phyloP scores from a whole-genome alignment of 345 rosid species.

The Gossypium sturtianum region DNA sequence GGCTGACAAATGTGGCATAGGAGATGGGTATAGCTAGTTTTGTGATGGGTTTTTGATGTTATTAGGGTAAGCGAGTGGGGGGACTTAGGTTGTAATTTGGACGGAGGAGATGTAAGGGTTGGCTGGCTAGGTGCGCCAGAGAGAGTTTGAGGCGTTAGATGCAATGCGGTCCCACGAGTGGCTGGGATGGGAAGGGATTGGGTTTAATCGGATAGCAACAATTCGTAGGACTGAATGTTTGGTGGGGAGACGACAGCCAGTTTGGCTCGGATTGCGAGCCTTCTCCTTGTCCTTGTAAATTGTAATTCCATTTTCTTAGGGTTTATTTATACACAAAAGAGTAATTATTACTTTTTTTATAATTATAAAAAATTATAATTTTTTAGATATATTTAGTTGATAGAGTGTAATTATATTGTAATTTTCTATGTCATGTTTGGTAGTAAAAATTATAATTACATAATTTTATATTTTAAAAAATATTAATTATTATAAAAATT shows the following conservation, averaged over 20 bases:
- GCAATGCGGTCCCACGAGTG: conserved; percentile 1
- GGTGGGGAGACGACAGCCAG: not conserved
- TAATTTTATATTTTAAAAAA: too few species aligned
- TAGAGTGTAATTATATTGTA: too few species aligned
- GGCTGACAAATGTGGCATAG: not conserved
- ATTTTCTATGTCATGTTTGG: too few species aligned
- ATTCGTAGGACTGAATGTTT: not conserved
- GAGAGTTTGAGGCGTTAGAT: not conserved
- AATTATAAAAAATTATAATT: too few species aligned
- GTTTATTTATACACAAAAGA: too few species aligned
- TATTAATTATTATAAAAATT: too few species aligned
- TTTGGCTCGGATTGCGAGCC: not conserved
- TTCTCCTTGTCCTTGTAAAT: not conserved
- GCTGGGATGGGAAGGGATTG: conserved; percentile 4
- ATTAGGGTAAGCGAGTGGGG: not conserved
- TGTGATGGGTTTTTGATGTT: not conserved
- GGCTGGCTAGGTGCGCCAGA: not conserved
- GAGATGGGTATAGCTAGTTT: not conserved
- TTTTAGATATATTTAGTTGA: too few species aligned
- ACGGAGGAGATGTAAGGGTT: not conserved
- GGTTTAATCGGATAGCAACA: not conserved
- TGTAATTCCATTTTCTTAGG: not conserved
- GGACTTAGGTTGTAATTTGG: not conserved
- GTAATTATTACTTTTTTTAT: too few species aligned
- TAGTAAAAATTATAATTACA: too few species aligned